Evolutionary conservation across 2,329 filamentous ascomycete genomes (phyloP).

Genomic region (Talaromyces sp.): DNA sequence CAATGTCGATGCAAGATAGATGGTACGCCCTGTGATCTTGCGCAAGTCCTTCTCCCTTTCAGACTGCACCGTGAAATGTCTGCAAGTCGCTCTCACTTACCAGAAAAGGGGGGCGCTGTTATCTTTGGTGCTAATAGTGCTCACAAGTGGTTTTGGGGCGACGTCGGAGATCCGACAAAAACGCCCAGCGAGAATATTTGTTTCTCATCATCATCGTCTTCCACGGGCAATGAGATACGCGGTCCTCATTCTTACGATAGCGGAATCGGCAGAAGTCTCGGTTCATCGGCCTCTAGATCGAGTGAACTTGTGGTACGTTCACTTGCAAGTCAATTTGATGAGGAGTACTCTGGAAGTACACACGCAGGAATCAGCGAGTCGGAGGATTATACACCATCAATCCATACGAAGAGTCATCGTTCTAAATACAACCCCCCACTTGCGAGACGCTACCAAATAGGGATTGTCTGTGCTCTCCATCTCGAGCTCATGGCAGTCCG

Average conservation of each 20-base stretch:
- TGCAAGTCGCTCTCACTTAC: neutral
- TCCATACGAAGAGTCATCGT: neutral
- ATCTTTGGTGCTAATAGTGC: conserved; percentile 16
- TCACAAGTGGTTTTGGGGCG: conserved; percentile 15
- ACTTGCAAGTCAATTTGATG: neutral
- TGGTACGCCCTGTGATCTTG: neutral
- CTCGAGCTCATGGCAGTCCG: conserved; percentile 22
- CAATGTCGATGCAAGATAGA: conserved; percentile 3
- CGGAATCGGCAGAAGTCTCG: conserved; percentile 7
- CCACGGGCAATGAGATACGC: neutral
- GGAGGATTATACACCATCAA: neutral
- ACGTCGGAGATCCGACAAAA: conserved; percentile 12
- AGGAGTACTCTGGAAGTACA: neutral
- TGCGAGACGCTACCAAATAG: conserved; percentile 20
- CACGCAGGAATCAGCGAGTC: neutral
- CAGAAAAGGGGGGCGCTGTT: conserved; percentile 3
- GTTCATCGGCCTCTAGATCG: neutral
- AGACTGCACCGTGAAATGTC: conserved; percentile 2
- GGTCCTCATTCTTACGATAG: neutral
- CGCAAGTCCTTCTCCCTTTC: conserved; percentile 11
- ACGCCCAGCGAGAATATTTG: neutral
- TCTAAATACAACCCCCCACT: neutral
- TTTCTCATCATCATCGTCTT: neutral
- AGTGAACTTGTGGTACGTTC: neutral
- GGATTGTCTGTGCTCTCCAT: conserved; percentile 22